A percentile compares a stretch with the other conserved stretches of the same genome.
phyloP scores from a whole-genome alignment of 2,329 filamentous ascomycete species.

The Microsporum audouinii region DNA sequence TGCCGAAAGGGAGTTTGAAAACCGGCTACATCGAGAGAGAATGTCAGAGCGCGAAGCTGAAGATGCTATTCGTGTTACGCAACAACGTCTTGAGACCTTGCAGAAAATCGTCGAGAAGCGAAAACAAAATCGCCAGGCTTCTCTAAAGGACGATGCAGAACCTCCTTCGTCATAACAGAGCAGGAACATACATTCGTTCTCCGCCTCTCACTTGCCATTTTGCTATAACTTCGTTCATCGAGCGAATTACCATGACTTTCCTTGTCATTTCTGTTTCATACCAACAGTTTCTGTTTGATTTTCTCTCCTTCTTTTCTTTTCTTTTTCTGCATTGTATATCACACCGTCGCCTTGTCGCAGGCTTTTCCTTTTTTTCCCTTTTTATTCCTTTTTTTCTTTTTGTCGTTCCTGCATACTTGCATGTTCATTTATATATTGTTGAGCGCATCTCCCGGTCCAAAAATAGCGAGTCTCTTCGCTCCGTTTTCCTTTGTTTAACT shows the following conservation, averaged over 20 bases:
- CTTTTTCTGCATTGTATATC: neutral
- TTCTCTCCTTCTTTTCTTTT: neutral
- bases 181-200: neutral
- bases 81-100: conserved; percentile 67
- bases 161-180: neutral
- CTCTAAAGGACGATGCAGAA: neutral
- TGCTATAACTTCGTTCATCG: neutral
- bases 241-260: neutral
- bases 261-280: neutral
- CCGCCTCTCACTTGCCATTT: neutral
- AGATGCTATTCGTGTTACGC: conserved; percentile 73
- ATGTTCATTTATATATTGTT: neutral
- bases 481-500: neutral
- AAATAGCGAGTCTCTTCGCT: neutral
- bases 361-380: neutral
- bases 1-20: conserved; percentile 40
- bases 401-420: neutral
- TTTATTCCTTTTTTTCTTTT: neutral
- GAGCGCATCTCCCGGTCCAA: neutral
- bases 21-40: conserved; percentile 49
- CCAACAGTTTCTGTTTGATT: neutral
- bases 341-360: neutral
- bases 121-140: conserved; percentile 21
- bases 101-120: conserved; percentile 59
- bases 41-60: conserved; percentile 65